Conservation (phyloP, 306 rosid species). For the Potentilla sterilis region DNA sequence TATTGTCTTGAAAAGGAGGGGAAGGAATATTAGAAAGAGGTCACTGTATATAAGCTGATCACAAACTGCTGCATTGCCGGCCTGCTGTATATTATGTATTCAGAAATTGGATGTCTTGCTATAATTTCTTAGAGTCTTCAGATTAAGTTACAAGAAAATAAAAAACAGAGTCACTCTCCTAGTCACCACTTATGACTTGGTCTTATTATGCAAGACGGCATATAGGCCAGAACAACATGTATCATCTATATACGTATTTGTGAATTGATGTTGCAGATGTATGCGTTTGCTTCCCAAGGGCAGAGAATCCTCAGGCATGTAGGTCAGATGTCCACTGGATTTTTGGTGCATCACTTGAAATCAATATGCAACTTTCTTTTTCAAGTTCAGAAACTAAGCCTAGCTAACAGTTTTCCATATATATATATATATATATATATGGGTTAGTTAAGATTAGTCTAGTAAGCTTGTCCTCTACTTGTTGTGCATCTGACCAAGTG, state of each 20-base stretch:
- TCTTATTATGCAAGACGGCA: conserved; percentile 30
- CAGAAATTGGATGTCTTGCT: background rate
- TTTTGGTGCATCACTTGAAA: background rate
- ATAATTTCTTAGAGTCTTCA: background rate
- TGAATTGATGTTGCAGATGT: background rate
- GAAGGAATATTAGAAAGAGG: conserved; percentile 3
- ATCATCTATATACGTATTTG: background rate
- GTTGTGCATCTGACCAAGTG: too few relatives aligned
- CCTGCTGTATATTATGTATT: background rate
- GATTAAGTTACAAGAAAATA: background rate
- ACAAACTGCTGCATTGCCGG: conserved; percentile 21
- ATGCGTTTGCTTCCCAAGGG: background rate
- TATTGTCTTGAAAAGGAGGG: background rate
- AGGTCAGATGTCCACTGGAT: background rate
- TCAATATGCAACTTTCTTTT: background rate
- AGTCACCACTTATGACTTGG: conserved; percentile 12
- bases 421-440: too few relatives aligned
- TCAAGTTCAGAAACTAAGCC: too few relatives aligned
- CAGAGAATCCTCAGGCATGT: background rate
- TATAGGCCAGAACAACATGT: conserved; percentile 16
- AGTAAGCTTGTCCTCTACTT: too few relatives aligned
- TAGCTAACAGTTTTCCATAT: too few relatives aligned
- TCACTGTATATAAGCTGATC: conserved; percentile 7
- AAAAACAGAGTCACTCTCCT: background rate
- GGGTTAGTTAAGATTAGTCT: too few relatives aligned